phyloP scores from a whole-genome alignment of 306 rosid genomes.

The Quercus robur region DNA sequence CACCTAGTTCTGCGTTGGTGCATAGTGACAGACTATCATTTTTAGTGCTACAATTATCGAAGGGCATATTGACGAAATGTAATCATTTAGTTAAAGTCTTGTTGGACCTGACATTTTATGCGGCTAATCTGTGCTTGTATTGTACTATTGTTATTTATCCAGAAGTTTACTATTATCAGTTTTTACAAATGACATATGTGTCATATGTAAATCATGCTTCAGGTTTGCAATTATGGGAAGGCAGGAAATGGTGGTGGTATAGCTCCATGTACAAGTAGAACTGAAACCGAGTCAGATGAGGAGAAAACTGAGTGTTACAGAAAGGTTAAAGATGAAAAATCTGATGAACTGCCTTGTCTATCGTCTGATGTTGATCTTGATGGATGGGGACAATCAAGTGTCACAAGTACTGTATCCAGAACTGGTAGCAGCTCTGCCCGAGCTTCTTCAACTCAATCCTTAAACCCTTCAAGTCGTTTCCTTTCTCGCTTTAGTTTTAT shows the following conservation, averaged over 20 bases:
- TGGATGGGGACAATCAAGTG: slow-evolving; percentile 53
- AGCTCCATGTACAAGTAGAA: slow-evolving; percentile 37
- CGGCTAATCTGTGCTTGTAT: not conserved
- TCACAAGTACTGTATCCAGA: slow-evolving; percentile 40
- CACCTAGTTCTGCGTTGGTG: no score
- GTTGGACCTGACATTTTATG: not conserved
- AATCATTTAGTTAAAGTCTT: not conserved
- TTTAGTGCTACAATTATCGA: not conserved
- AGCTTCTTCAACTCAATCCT: slow-evolving; percentile 48
- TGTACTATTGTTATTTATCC: not conserved
- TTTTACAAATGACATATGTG: not conserved
- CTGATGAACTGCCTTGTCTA: slow-evolving; percentile 48
- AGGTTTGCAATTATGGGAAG: slow-evolving; percentile 64
- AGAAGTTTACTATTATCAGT: not conserved
- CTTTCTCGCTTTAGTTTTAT: slow-evolving; percentile 83
- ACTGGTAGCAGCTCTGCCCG: slow-evolving; percentile 52
- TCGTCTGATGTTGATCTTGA: slow-evolving; percentile 47
- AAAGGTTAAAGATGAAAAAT: slow-evolving; percentile 44
- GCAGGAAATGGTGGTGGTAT: slow-evolving; percentile 47
- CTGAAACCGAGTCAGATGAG: slow-evolving; percentile 42
- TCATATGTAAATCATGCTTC: slow-evolving; percentile 26
- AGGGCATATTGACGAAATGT: not conserved
- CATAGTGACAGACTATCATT: not conserved
- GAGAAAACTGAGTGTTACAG: slow-evolving; percentile 49
- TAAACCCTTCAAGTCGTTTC: slow-evolving; percentile 66